Base-by-base conservation (phyloP, 1,139 yeast species). In the Yamadazyma pseudoaaseri region DNA sequence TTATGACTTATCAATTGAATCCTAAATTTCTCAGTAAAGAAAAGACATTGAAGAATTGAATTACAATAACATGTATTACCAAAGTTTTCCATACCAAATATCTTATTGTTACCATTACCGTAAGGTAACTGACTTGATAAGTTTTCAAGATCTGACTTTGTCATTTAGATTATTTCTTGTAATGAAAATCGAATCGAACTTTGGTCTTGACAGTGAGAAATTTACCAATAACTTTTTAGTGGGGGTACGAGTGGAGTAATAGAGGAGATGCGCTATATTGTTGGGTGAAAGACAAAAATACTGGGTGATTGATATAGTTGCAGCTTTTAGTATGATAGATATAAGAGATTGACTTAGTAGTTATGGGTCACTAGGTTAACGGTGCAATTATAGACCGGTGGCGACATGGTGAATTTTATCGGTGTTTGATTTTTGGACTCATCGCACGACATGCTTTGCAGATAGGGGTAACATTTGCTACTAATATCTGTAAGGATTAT, bases 1-100 rank as follows among this genome's bases (percentile, higher is more conserved):
- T 58, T 60, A 41, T 70, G 70, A 16, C 47, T 44, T 12, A 65
- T 45, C 5, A 92, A 62, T 33, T 73, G 71, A 17, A 69, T 62
- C 30, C 97, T 71, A 49, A 92, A 87, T 17, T 70, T 73, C 28
- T 76, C 75, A 2, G 92, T 73, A 56, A 84, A 82, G 62, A 76
- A 92, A 15, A 92, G 72, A 48, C 96, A 87, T 57, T 92, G 98
- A 18, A 92, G 62, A 17, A 92, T 84, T 7, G 96, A 87, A 52
- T 92, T 92, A 58, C 96, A 87, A 59, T 92, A 92, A 61, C 98
- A 90, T 0, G 96, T 90, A 56, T 86, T 82, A 20, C 97, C 97
- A 56, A 89, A 90, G 59, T 92, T 92, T 57, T 92, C 97, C 78
- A 90, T 81, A 5, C 98, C 98, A 60, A 82, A 92, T 26, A 89